Evolutionary conservation across 169 alveolate species (phyloP), one percentile per base, ranked within the genome.

Genomic region (Plasmodium vinckei): DNA sequence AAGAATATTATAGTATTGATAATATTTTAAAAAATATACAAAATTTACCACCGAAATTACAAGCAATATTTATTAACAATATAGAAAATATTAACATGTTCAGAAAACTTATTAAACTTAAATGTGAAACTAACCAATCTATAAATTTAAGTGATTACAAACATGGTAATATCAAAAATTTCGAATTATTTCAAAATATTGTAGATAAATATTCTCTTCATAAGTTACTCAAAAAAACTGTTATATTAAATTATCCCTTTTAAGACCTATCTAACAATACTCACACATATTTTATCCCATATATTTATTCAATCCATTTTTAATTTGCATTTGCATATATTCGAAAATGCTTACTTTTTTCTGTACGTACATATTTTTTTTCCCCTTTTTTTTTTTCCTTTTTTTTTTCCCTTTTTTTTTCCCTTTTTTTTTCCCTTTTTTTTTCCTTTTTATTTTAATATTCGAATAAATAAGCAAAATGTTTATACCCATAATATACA

Each of bases 1-100:
- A 90, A 54, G 92, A 94, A 71, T 92, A 77, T 65, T 42, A 59
- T 21, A 69, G 91, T 21, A 90, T 94, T 67, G 92, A 94, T 51
- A 93, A 92, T 57, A 60, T 73, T 39, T 33, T 51, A 9, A 17
- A 42, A 17, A 73, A 63, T 19, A 56, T 77, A 10, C 89, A 77
- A 49, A 61, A 63, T 23, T 15, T 87, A 47, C 87, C 92, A 6
- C 27, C 13, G 13, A 72, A 59, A 72, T 61, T 72, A 25, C 87
- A 72, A 57, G 33, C 67, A 13, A 46, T 72, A 4, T 54, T 70
- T 44, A 47, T 71, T 13, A 75, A 73, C 42, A 79, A 87, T 73
- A 19, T 72, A 65, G 87, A 72, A 39, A 69, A 79, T 64, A 69
- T 69, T 51, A 57, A 82, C 53, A 89, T 42, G 27, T 72, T 59